These are phyloP conservation scores for Arxiozyma bovina DNA, from an alignment of 1,139 yeast species.

Conservation along the genomic window DNA sequence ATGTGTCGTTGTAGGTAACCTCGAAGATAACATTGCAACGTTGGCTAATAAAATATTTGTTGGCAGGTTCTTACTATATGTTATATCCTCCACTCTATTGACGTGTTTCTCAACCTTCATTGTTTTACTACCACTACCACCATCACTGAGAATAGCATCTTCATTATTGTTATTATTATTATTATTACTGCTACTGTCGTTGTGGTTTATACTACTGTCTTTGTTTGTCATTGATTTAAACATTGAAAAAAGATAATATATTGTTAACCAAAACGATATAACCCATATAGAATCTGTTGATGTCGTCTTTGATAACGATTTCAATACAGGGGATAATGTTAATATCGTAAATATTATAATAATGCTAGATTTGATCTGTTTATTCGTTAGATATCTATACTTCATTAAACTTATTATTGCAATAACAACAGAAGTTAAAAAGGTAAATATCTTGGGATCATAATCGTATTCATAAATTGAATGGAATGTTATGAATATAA, in stretches of 20 bases:
- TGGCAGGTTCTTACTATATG: slow-evolving; percentile 47
- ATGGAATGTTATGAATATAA: slow-evolving; percentile 32
- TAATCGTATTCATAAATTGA: slow-evolving; percentile 30
- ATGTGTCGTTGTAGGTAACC: slow-evolving; percentile 60
- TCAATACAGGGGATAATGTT: slow-evolving; percentile 79
- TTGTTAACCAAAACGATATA: slow-evolving; percentile 64
- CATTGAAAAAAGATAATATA: slow-evolving; percentile 45
- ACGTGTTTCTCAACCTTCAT: not conserved
- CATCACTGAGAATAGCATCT: not conserved
- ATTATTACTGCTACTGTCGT: slow-evolving; percentile 2
- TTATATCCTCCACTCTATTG: not conserved
- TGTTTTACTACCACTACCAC: not conserved
- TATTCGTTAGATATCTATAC: not conserved
- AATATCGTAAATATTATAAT: slow-evolving; percentile 62
- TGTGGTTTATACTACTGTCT: not conserved
- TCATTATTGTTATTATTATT: slow-evolving; percentile 5
- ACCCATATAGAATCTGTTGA: slow-evolving; percentile 97
- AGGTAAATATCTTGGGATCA: slow-evolving; percentile 15
- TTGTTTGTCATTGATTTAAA: slow-evolving; percentile 14
- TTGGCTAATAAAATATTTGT: slow-evolving; percentile 80
- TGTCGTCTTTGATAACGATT: slow-evolving; percentile 80
- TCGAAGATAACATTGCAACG: slow-evolving; percentile 82
- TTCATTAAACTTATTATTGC: slow-evolving; percentile 9
- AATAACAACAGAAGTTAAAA: slow-evolving; percentile 8
- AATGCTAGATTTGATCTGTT: slow-evolving; percentile 48